phyloP scores from a whole-genome alignment of 768 basidiomycete species.

The Phylloporus sp. region DNA sequence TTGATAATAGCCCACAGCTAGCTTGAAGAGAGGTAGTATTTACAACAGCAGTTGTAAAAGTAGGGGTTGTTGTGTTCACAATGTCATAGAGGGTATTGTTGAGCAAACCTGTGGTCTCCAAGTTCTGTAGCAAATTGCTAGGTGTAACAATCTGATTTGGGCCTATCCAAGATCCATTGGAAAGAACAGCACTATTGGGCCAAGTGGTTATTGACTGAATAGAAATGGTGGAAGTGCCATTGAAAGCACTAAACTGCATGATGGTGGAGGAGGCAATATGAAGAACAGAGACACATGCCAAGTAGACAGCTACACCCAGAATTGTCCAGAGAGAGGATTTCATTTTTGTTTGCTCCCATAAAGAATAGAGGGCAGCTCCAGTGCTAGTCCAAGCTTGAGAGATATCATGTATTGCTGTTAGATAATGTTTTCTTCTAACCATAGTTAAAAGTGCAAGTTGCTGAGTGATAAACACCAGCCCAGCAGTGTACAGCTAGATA shows the following conservation, averaged over 20 bases:
- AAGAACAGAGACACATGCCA: constrained; percentile 14
- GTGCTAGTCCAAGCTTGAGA: constrained; percentile 19
- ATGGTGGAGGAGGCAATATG: constrained; percentile 21
- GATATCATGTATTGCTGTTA: constrained; percentile 21
- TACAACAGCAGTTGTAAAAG: constrained; percentile 1
- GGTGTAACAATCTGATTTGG: background rate
- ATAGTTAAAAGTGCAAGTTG: constrained; percentile 7
- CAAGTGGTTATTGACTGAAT: background rate
- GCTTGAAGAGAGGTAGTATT: constrained; percentile 12
- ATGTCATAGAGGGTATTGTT: constrained; percentile 14
- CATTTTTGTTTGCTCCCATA: constrained; percentile 15
- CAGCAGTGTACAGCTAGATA: constrained; percentile 13
- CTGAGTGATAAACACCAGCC: constrained; percentile 20
- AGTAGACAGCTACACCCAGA: constrained; percentile 15
- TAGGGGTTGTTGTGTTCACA: background rate
- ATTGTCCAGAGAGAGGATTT: constrained; percentile 9
- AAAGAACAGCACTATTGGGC: constrained; percentile 4
- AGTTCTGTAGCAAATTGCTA: background rate
- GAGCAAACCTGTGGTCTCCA: constrained; percentile 4
- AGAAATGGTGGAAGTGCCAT: background rate
- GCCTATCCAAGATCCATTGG: background rate
- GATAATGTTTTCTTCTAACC: constrained; percentile 1
- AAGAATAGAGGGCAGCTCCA: constrained; percentile 13
- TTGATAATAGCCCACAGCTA: constrained; percentile 10
- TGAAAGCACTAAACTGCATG: constrained; percentile 16